phyloP scores from a whole-genome alignment of 78 protist species.

The Blattamonas nauphoetae region DNA sequence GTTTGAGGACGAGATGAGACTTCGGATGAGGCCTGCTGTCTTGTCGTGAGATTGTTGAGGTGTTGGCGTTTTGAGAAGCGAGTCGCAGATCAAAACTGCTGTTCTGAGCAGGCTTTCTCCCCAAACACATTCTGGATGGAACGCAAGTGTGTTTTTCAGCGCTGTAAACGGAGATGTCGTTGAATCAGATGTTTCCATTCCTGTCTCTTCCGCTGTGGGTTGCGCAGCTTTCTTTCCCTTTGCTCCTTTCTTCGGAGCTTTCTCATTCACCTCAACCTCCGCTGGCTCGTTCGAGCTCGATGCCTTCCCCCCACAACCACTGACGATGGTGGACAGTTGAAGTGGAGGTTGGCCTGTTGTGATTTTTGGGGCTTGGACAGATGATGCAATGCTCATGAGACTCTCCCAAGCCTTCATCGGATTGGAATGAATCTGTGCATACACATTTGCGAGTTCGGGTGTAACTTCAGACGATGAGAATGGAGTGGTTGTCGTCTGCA shows the following conservation, averaged over 20 bases:
- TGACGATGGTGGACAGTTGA: background rate
- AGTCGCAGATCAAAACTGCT: background rate
- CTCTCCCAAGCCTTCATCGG: background rate
- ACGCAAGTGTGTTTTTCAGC: background rate
- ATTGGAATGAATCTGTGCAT: background rate
- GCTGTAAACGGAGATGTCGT: background rate
- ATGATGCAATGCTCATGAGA: background rate
- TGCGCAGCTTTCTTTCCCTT: background rate
- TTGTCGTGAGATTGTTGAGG: background rate
- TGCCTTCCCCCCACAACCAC: background rate
- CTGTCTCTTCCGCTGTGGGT: background rate
- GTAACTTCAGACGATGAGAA: background rate
- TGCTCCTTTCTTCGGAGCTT: background rate
- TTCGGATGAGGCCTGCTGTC: background rate
- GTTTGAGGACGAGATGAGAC: background rate
- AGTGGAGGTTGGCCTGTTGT: background rate
- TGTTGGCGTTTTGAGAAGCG: background rate
- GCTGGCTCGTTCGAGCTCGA: background rate
- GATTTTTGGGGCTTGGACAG: background rate
- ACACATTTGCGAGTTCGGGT: background rate
- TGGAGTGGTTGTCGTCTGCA: background rate
- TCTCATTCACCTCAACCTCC: background rate
- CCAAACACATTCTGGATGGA: background rate
- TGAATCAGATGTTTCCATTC: background rate
- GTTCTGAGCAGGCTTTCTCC: background rate